phyloP scores from a whole-genome alignment of 345 rosid species.

The Ceriops decandra region DNA sequence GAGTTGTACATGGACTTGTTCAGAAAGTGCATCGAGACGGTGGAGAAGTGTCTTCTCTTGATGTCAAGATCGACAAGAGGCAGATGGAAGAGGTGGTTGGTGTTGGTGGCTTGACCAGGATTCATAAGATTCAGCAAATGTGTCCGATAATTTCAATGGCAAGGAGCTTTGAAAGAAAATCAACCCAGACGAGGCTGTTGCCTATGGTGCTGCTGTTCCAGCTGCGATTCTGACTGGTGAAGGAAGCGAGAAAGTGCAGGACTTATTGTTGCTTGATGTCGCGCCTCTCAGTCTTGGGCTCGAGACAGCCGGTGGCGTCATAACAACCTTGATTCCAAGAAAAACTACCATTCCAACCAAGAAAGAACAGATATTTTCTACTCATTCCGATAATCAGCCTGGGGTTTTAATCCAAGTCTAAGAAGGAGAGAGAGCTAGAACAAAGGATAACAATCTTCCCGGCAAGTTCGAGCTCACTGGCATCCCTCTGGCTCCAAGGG shows the following conservation, averaged over 20 bases:
- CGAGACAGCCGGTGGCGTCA: constrained; percentile 10
- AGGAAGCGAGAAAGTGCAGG: constrained; percentile 22
- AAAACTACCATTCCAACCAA: constrained; percentile 10
- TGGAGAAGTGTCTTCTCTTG: constrained; percentile 6
- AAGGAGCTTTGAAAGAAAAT: constrained; percentile 33
- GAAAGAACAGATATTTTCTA: constrained; percentile 11
- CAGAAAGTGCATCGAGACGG: constrained; percentile 8
- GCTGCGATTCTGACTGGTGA: constrained; percentile 29
- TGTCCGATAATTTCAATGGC: constrained; percentile 13
- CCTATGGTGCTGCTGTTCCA: constrained; percentile 28
- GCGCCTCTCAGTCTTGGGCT: constrained; percentile 10
- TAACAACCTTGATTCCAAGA: constrained; percentile 10
- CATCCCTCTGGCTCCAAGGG: constrained; percentile 4
- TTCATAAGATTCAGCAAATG: constrained; percentile 7
- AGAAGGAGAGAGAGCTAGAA: constrained; percentile 10
- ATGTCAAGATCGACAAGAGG: constrained; percentile 7
- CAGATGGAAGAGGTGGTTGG: constrained; percentile 2
- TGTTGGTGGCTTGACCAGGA: constrained; percentile 12
- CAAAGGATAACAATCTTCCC: constrained; percentile 5
- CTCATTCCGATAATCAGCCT: constrained; percentile 5
- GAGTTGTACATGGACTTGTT: constrained; percentile 17
- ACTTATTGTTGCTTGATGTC: constrained; percentile 7
- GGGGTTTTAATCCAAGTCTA: constrained; percentile 15
- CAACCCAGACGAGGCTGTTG: constrained; percentile 33
- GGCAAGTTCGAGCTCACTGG: constrained; percentile 4